These are phyloP conservation scores for Setaria viridis DNA, from an alignment of 202 grass and related monocot species.

Conservation along the genomic window DNA sequence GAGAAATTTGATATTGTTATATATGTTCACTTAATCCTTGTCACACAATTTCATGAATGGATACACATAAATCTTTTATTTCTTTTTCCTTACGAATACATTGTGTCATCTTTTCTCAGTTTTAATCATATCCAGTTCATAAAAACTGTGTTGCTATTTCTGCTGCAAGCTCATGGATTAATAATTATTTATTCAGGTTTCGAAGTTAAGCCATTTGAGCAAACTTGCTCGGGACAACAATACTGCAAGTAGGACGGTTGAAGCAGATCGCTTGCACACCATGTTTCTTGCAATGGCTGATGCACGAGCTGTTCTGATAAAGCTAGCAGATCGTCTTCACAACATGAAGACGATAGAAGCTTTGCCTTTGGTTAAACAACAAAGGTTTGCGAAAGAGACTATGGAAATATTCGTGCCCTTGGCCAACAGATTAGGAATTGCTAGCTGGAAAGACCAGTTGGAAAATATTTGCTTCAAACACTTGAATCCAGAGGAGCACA, in stretches of 20 bases:
- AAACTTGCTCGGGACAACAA: slow-evolving; percentile 87
- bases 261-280: slow-evolving; percentile 86
- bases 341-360: slow-evolving; percentile 91
- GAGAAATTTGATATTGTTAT: not conserved
- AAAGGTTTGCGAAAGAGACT: slow-evolving; percentile 88
- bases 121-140: slow-evolving; percentile 1
- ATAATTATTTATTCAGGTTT: slow-evolving; percentile 65
- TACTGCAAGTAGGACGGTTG: slow-evolving; percentile 79
- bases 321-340: slow-evolving; percentile 87
- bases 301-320: slow-evolving; percentile 85
- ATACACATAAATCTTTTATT: not conserved
- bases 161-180: slow-evolving; percentile 13
- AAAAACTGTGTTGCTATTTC: slow-evolving; percentile 7
- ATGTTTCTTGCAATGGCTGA: slow-evolving; percentile 92
- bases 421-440: slow-evolving; percentile 80
- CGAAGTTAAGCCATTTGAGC: slow-evolving; percentile 86
- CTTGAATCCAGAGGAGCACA: slow-evolving; percentile 72
- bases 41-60: not conserved
- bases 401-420: slow-evolving; percentile 88
- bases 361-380: slow-evolving; percentile 74
- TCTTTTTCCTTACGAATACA: not conserved
- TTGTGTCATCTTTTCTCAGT: not conserved
- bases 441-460: slow-evolving; percentile 82
- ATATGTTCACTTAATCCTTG: slow-evolving; percentile 15
- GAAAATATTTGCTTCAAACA: slow-evolving; percentile 89